Evolutionary conservation across 768 basidiomycete species (phyloP), one percentile per base, ranked within the genome.

Genomic region (Mycena galericulata): DNA sequence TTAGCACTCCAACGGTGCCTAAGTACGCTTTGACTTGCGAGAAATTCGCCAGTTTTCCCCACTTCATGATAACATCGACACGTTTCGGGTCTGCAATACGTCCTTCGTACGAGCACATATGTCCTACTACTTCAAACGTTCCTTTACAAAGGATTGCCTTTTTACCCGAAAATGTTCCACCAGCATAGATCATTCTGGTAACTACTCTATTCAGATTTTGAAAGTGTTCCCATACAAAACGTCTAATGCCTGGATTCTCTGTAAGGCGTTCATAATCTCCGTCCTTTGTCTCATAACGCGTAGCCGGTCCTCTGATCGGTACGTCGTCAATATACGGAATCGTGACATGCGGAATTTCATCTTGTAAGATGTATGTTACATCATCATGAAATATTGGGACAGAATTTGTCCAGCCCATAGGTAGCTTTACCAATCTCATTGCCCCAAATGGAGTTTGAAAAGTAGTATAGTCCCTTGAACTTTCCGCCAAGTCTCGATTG

Each of bases 161-260:
- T 2, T n/a, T 11, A 0, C 60, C 60, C 3, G 47, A 61, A 6
- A 61, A 50, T 2, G 60, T 61, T 0, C 69, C 78, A 6, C 81
- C 78, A 4, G 66, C 61, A 40, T 73, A 67, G 29, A 73, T 76
- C 4, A 84, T 73, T 2, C 76, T 59, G 30, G 79, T 77, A 0
- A 84, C 65, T 15, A 84, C 67, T 4, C 79, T 67, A 57, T 85
- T 79, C 26, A 82, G 58, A 47, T 78, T 74, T 5, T 75, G 26
- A 1, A 79, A 68, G 65, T 84, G 82, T 68, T 83, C 80, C 79
- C 79, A 83, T 2, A 82, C 65, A 50, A 80, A 82, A 1, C 72
- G 60, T 0, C 78, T 61, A 26, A 81, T 78, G 3, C 72, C 67
- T 2, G 72, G 72, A 56, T 81, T 81, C 15, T 71, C 71, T 4